A percentile compares a stretch with the other conserved stretches of the same genome.
Conservation (phyloP, 78 protist genomes). For the Dictyostelium capitatum region DNA sequence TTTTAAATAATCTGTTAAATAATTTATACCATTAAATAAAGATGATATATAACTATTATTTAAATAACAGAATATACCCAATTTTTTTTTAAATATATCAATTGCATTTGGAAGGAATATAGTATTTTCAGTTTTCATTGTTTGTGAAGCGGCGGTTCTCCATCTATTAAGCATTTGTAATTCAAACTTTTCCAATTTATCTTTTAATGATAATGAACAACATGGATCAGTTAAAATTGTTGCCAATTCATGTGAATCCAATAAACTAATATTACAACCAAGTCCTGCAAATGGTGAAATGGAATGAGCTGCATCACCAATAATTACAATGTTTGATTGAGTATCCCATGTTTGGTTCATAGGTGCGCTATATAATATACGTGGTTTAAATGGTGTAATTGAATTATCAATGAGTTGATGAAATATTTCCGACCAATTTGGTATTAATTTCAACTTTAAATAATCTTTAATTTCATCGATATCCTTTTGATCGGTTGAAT, state of each 20-base stretch:
- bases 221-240: background rate
- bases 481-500: background rate
- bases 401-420: background rate
- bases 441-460: background rate
- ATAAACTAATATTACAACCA: constrained; percentile 53
- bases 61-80: background rate
- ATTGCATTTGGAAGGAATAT: background rate
- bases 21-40: too few relatives aligned
- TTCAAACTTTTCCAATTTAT: background rate
- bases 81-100: background rate
- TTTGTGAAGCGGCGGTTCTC: background rate
- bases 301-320: constrained; percentile 75
- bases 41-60: background rate
- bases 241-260: constrained; percentile 9
- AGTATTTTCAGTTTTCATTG: background rate
- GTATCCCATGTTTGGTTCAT: background rate
- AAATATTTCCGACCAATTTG: constrained; percentile 12
- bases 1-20: background rate
- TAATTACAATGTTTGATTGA: background rate
- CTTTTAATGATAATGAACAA: background rate
- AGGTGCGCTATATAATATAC: background rate
- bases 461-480: background rate
- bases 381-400: background rate
- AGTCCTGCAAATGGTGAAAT: constrained; percentile 73
- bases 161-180: background rate